Evolutionary conservation across 2,329 filamentous ascomycete species (phyloP), one percentile per base, ranked within the genome.

Genomic region (Paraphaeosphaeria sporulosa): DNA sequence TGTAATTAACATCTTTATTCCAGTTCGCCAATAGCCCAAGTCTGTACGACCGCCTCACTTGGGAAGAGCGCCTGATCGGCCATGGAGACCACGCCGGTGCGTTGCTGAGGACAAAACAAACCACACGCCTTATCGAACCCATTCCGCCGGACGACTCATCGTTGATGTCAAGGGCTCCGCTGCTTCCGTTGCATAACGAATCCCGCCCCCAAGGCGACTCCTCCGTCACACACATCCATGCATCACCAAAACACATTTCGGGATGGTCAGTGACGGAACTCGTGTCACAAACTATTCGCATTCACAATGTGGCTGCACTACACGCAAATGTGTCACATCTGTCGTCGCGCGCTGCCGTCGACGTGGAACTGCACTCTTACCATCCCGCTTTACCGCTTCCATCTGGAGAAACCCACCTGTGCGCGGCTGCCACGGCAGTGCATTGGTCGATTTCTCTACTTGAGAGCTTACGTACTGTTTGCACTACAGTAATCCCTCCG

Each of bases 351-450:
- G n/a, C n/a, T n/a, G n/a, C n/a, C n/a, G n/a, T n/a, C n/a, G n/a
- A n/a, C n/a, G n/a, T n/a, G n/a, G n/a, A n/a, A n/a, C n/a, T 40
- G 32, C 17, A 38, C 12, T 15, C 36, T 17, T 40, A 40, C 36
- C 36, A 5, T 15, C 13, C 12, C 6, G 12, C 17, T 15, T 15
- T 40, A 15, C 36, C 17, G 36, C 36, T 51, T 23, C 17, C 48
- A 38, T 21, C 25, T 32, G 34, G 48, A 51, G 32, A 9, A 10
- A 17, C 30, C 40, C 10, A 38, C 19, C 48, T 23, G 13, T 51
- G 48, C 48, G 40, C 48, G 8, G 34, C 48, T 51, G 30, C 48
- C 32, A 51, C 25, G 23, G 48, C n/a, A 51, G 48, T 51, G 48
- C 48, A 38, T 17, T 40, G 48, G 32, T 19, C 23, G 30, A 38